phyloP scores from a whole-genome alignment of 163 green algal species.

The Scenedesmus sp. region DNA sequence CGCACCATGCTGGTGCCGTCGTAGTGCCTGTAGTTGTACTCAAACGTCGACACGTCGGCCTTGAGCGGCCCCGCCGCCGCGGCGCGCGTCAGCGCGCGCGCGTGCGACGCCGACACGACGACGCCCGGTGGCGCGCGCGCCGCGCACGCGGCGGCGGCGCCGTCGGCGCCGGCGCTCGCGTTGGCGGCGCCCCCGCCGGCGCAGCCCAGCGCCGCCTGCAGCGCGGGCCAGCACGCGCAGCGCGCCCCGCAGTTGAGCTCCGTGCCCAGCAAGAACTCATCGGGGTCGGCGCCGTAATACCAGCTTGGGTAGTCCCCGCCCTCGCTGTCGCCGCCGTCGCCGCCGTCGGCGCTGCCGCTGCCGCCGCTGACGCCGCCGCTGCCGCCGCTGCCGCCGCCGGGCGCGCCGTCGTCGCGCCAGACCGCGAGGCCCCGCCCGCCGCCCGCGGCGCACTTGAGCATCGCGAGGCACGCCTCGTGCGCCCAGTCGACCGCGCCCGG shows the following conservation, averaged over 20 bases:
- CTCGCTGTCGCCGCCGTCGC: not conserved
- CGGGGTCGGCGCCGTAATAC: not conserved
- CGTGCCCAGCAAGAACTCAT: conserved; percentile 31
- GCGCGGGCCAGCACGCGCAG: conserved; percentile 26
- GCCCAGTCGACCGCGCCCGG: conserved; percentile 14
- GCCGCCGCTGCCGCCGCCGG: not conserved
- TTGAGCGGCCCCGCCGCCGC: not conserved
- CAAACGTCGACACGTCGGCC: conserved; percentile 20
- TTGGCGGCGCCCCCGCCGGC: too few relatives aligned
- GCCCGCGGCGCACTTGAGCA: conserved; percentile 22
- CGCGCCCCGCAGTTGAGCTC: conserved; percentile 27
- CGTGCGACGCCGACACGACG: conserved; percentile 24
- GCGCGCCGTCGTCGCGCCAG: conserved; percentile 7
- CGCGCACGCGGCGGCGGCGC: not conserved
- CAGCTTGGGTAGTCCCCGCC: not conserved
- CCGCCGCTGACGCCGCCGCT: not conserved
- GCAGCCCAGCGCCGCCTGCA: conserved; percentile 6
- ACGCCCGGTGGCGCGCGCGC: conserved; percentile 7
- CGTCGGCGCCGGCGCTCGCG: too few relatives aligned
- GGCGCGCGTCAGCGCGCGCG: not conserved
- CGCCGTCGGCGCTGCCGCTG: too few relatives aligned
- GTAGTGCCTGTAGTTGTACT: conserved; percentile 29
- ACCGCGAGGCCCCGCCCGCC: conserved; percentile 26
- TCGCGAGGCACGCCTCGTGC: conserved; percentile 29
- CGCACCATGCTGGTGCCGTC: conserved; percentile 1